These are phyloP conservation scores for Mucor sp. DNA, from an alignment of 371 early-diverging fungal genomes.

Conservation along the genomic window DNA sequence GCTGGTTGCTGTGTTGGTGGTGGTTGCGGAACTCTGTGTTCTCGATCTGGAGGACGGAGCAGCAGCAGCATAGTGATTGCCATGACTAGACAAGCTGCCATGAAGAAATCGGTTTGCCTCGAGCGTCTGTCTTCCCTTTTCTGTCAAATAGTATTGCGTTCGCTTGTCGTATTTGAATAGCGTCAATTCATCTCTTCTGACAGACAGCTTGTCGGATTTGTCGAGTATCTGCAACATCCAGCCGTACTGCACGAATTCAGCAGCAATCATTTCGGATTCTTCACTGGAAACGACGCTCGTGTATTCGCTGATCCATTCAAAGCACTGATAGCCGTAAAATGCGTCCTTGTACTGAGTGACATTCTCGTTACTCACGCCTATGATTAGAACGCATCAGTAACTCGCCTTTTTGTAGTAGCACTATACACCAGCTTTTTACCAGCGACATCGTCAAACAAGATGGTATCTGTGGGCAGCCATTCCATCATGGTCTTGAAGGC, in stretches of 20 bases:
- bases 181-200: conserved; percentile 19
- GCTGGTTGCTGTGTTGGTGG: conserved; percentile 1
- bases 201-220: conserved; percentile 35
- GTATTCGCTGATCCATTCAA: conserved; percentile 67
- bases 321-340: conserved; percentile 45
- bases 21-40: conserved; percentile 17
- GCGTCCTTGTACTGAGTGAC: conserved; percentile 27
- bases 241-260: conserved; percentile 56
- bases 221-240: conserved; percentile 59
- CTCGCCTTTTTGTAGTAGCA: not conserved
- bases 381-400: not conserved
- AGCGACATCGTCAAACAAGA: conserved; percentile 49
- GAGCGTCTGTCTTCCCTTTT: conserved; percentile 51
- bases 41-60: not conserved
- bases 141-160: conserved; percentile 61
- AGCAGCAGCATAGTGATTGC: not conserved
- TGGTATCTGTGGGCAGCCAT: conserved; percentile 38
- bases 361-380: conserved; percentile 27
- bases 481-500: conserved; percentile 62
- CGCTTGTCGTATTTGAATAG: conserved; percentile 46
- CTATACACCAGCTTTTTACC: conserved; percentile 12
- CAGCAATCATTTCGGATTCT: conserved; percentile 59
- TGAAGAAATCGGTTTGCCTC: conserved; percentile 17
- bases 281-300: conserved; percentile 60
- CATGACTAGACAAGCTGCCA: not conserved